A percentile compares a stretch with the other conserved stretches of the same genome.
These are phyloP conservation scores for Tulasnella sp. DNA, from an alignment of 768 basidiomycete genomes.

Conservation along the genomic window DNA sequence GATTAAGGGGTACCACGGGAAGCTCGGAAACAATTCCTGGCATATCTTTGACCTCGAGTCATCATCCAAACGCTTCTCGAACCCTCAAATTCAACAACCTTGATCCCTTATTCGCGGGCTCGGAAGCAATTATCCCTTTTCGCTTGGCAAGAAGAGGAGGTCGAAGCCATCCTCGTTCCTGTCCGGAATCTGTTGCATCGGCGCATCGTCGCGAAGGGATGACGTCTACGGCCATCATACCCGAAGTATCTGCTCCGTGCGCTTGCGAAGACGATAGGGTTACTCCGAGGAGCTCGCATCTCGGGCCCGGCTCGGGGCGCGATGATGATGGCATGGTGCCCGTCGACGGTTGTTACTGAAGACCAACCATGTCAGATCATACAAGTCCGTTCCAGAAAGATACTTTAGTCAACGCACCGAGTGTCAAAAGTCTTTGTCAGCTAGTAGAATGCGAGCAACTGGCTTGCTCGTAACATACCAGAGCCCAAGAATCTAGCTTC, in stretches of 20 bases:
- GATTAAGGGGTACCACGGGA: background rate
- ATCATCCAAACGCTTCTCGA: background rate
- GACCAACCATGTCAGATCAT: too few species aligned
- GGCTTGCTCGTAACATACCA: too few species aligned
- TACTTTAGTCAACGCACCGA: too few species aligned
- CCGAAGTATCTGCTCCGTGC: background rate
- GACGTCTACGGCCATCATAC: too few species aligned
- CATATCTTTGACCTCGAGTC: background rate
- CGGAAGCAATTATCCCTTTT: background rate
- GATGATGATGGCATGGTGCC: background rate
- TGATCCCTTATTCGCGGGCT: background rate
- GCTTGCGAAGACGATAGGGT: background rate
- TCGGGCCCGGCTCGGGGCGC: background rate
- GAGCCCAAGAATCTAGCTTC: too few species aligned
- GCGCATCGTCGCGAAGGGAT: background rate
- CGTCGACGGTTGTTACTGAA: too few species aligned
- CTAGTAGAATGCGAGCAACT: too few species aligned
- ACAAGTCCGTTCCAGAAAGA: too few species aligned
- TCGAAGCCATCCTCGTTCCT: background rate
- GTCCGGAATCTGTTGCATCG: background rate
- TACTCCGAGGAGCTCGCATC: background rate
- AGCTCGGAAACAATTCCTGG: background rate
- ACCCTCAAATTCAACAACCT: background rate
- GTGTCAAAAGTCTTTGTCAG: too few species aligned
- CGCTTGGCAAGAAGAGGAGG: too few species aligned